A percentile compares a stretch with the other conserved stretches of the same genome.
Evolutionary conservation across 148 eudicot genomes (phyloP).

Genomic region (Silene conica): DNA sequence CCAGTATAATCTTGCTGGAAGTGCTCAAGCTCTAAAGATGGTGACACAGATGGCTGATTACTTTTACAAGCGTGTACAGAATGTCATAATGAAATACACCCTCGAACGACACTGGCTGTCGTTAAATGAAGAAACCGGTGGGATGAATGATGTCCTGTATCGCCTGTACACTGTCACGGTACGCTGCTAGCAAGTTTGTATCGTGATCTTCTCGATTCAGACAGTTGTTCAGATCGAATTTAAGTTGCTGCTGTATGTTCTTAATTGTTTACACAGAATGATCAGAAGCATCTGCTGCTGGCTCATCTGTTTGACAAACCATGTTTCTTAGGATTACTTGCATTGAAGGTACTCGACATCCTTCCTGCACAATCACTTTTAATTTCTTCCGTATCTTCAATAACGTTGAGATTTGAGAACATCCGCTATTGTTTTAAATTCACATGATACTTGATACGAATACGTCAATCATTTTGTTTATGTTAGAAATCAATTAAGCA

Average conservation of each 20-base stretch:
- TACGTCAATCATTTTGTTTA: too few relatives aligned
- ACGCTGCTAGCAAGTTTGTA: slow-evolving; percentile 12
- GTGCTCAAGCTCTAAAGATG: slow-evolving; percentile 67
- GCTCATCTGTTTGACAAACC: slow-evolving; percentile 98
- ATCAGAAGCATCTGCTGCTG: slow-evolving; percentile 66
- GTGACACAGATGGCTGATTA: slow-evolving; percentile 72
- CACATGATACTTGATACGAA: too few relatives aligned
- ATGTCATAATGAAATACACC: slow-evolving; percentile 53
- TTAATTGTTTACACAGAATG: slow-evolving; percentile 40
- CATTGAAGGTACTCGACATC: slow-evolving; percentile 52
- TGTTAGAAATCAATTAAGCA: too few relatives aligned
- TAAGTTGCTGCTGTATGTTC: too few relatives aligned
- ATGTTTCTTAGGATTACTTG: slow-evolving; percentile 84
- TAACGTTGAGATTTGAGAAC: background rate
- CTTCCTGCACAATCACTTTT: too few relatives aligned
- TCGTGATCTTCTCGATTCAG: too few relatives aligned
- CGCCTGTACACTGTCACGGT: slow-evolving; percentile 68
- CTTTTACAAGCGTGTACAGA: slow-evolving; percentile 74
- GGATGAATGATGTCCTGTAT: slow-evolving; percentile 93
- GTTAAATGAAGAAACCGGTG: slow-evolving; percentile 85
- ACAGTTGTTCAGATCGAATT: too few relatives aligned
- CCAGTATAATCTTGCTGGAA: slow-evolving; percentile 63
- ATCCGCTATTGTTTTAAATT: too few relatives aligned
- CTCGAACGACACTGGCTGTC: slow-evolving; percentile 70
- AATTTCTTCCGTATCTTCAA: background rate